A percentile compares a stretch with the other conserved stretches of the same genome.
Conservation (phyloP, 495 filamentous ascomycete genomes). For the Neurospora sublineolata region DNA sequence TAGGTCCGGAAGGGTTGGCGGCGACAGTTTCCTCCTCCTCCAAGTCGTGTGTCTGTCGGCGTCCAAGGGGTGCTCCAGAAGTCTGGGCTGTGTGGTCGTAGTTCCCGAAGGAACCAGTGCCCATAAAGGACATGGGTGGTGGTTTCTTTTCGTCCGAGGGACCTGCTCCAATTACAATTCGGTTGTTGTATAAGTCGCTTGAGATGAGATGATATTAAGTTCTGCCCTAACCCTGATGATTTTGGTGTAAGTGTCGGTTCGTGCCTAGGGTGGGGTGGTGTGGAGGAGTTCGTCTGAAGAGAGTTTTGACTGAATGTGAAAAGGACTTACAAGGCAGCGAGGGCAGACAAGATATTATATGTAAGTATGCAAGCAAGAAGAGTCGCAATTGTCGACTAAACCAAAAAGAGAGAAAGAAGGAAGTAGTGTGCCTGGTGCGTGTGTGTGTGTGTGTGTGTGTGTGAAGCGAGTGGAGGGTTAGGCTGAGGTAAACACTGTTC, state of each 20-base stretch:
- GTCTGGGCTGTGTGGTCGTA: constrained; percentile 34
- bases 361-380: background rate
- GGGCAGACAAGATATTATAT: background rate
- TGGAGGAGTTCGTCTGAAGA: background rate
- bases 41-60: constrained; percentile 15
- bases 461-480: background rate
- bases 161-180: background rate
- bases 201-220: background rate
- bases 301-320: background rate
- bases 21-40: constrained; percentile 3
- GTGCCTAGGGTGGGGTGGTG: background rate
- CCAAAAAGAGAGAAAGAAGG: background rate
- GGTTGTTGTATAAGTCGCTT: background rate
- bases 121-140: constrained; percentile 30
- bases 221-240: background rate
- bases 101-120: constrained; percentile 30
- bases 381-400: background rate
- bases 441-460: background rate
- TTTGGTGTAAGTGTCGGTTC: background rate
- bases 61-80: constrained; percentile 16
- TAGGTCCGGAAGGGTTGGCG: background rate
- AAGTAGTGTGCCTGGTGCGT: background rate
- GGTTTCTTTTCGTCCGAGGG: background rate
- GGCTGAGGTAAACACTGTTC: background rate
- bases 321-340: background rate